Evolutionary conservation across 257 asterid species (phyloP), one percentile per base, ranked within the genome.

Genomic region (Lithospermum erythrorhizon): DNA sequence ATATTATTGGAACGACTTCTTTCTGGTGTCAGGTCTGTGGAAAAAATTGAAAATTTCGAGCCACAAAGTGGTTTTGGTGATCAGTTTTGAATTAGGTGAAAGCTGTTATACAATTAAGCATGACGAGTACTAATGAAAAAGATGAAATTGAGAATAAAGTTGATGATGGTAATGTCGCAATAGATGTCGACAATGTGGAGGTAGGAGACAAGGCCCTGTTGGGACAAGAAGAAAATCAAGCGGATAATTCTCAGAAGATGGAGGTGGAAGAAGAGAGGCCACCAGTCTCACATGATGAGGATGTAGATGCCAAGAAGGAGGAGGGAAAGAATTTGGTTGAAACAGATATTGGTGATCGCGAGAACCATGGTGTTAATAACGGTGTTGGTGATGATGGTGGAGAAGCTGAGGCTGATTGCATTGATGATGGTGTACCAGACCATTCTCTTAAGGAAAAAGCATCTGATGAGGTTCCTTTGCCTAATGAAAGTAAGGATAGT

Each of bases 201-300:
- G 77, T 52, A 65, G 59, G 21, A 58, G 10, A 61, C 29, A 61
- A 63, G 32, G 72, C 49, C 25, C 72, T 54, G 25, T 61, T 24
- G 53, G 25, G 58, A 62, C 53, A 25, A 27, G 30, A 27, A 27
- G 30, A 27, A 27, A 6, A 27, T 32, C 41, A 8, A 32, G 41
- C 41, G 45, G 15, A 60, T 58, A 55, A 62, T 58, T 27, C 3
- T 24, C 29, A 20, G 32, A 56, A 54, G 16, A 54, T 19, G 41
- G 66, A 60, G 53, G 63, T 53, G 35, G 67, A 0, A 52, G 53
- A 27, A 45, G 70, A 61, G 22, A 58, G 58, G 19, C 61, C 71
- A 27, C 18, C 45, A 35, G 45, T 35, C 14, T 35, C 13, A 7
- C 45, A 9, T 60, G 35, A 57, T 27, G 19, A 53, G 23, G 57